Conservation (phyloP, 352 stramenopile species). For the Globisporangium cylindrosporum region DNA sequence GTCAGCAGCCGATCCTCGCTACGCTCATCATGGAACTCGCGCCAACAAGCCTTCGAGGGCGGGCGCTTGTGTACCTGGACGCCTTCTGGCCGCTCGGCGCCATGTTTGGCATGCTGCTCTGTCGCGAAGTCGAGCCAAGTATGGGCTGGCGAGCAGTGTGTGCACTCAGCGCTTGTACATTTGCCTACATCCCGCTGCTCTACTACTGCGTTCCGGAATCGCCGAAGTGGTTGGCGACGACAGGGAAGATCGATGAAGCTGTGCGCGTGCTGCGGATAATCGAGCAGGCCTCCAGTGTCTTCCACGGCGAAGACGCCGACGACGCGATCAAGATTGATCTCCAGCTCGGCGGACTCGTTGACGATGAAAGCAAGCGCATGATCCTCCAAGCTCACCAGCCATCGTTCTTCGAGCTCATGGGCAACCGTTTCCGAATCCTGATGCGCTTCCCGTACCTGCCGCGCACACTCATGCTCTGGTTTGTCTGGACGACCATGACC, state of each 20-base stretch:
- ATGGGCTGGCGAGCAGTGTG: conserved; percentile 3
- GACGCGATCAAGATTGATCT: neutral
- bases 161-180: neutral
- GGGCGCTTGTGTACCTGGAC: conserved; percentile 21
- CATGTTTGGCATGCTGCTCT: conserved; percentile 3
- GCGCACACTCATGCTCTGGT: conserved; percentile 42
- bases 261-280: conserved; percentile 11
- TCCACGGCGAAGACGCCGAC: conserved; percentile 1
- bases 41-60: conserved; percentile 14
- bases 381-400: neutral
- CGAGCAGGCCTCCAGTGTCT: conserved; percentile 6
- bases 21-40: conserved; percentile 24
- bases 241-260: conserved; percentile 9
- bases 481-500: conserved; percentile 31
- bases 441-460: conserved; percentile 28
- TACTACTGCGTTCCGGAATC: conserved; percentile 11
- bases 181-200: neutral
- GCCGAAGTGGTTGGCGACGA: conserved; percentile 3
- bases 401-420: conserved; percentile 26
- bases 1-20: conserved; percentile 16
- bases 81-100: conserved; percentile 20
- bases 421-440: conserved; percentile 28
- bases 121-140: neutral
- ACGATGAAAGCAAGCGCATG: neutral
- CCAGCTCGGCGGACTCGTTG: neutral